phyloP scores from a whole-genome alignment of 2,329 filamentous ascomycete species.

The Colletotrichum horii region DNA sequence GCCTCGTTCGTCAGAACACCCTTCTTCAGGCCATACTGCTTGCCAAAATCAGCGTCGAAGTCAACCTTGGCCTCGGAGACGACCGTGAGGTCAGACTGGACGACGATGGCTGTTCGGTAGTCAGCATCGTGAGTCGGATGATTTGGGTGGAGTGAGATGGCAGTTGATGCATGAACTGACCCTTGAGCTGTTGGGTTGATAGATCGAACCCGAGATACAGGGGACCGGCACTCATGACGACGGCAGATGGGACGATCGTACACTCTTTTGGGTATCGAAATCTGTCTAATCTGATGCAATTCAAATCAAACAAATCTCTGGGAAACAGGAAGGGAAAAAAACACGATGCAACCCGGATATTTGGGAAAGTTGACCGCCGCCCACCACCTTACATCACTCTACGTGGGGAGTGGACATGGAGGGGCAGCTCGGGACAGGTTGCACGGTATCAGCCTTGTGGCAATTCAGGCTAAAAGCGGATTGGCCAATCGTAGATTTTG shows the following conservation, averaged over 20 bases:
- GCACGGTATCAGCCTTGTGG: slow-evolving; percentile 16
- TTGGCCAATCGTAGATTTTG: slow-evolving; percentile 2
- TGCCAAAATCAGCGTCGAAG: slow-evolving; percentile 83
- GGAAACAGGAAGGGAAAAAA: not conserved
- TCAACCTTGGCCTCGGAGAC: slow-evolving; percentile 89
- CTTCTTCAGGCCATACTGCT: slow-evolving; percentile 81
- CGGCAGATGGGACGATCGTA: not conserved
- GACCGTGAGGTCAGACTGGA: slow-evolving; percentile 82
- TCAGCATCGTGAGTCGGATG: not conserved
- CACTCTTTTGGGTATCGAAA: not conserved
- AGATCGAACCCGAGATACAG: slow-evolving; percentile 94
- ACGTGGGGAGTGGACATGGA: slow-evolving; percentile 19
- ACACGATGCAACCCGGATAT: not conserved
- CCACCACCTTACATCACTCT: slow-evolving; percentile 12
- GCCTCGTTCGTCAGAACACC: slow-evolving; percentile 83
- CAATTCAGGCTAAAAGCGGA: slow-evolving; percentile 18
- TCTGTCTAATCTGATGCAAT: not conserved
- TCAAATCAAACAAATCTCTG: not conserved
- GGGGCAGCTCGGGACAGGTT: slow-evolving; percentile 15
- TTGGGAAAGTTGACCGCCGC: slow-evolving; percentile 3
- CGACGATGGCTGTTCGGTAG: slow-evolving; percentile 70
- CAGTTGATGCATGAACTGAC: slow-evolving; percentile 43
- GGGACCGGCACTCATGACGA: slow-evolving; percentile 46
- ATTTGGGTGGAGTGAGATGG: not conserved
- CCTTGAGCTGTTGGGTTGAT: slow-evolving; percentile 96